Conservation (phyloP, 1,284 basidiomycete species). For the Phenoliferia sp. region DNA sequence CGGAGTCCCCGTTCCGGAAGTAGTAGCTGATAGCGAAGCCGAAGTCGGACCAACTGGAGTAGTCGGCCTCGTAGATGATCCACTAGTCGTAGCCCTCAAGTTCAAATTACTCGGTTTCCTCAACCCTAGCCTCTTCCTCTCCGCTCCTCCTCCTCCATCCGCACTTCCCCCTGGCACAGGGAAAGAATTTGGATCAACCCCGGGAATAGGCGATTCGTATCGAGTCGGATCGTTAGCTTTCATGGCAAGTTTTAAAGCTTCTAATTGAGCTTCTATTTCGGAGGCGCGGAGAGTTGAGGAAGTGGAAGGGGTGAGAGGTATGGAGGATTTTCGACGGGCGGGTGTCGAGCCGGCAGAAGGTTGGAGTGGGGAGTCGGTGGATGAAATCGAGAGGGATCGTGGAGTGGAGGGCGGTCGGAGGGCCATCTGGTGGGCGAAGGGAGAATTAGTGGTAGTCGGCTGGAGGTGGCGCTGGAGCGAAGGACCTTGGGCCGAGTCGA, state of each 20-base stretch:
- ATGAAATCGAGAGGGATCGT: too few relatives aligned
- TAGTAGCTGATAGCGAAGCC: neutral
- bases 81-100: neutral
- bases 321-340: slow-evolving; percentile 13
- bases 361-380: neutral
- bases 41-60: neutral
- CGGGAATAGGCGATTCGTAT: slow-evolving; percentile 2
- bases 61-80: neutral
- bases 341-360: slow-evolving; percentile 10
- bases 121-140: neutral
- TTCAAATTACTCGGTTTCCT: neutral
- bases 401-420: slow-evolving; percentile 24
- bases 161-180: slow-evolving; percentile 4
- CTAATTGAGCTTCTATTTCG: slow-evolving; percentile 4
- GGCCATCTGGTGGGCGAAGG: too few relatives aligned
- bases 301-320: neutral
- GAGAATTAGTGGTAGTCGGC: too few relatives aligned
- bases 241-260: slow-evolving; percentile 15
- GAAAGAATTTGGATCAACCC: neutral
- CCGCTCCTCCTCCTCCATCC: neutral
- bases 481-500: too few relatives aligned
- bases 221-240: slow-evolving; percentile 13
- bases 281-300: neutral
- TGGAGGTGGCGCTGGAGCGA: too few relatives aligned
- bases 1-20: neutral